Conservation (phyloP, 228 moss, liverwort and hornwort species). For the Sphagnum fallax region DNA sequence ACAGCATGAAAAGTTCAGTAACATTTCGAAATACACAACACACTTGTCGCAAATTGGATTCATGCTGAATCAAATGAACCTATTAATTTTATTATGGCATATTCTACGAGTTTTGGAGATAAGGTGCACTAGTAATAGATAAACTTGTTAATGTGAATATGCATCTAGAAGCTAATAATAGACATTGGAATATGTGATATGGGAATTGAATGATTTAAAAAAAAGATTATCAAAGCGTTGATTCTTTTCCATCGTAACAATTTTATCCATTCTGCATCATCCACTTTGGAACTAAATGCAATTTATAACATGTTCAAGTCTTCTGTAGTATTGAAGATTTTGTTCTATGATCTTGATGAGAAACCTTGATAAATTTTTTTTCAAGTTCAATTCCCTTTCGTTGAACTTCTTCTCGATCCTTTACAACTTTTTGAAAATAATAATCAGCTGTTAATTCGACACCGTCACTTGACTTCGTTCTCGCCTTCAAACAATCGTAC, state of each 20-base stretch:
- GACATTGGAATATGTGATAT: not conserved
- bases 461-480: slow-evolving; percentile 65
- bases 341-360: not conserved
- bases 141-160: not conserved
- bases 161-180: not conserved
- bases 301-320: not conserved
- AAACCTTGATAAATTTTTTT: slow-evolving; percentile 64
- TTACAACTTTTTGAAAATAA: slow-evolving; percentile 47
- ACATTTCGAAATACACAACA: not conserved
- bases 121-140: not conserved
- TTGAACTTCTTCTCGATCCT: slow-evolving; percentile 50
- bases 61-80: not conserved
- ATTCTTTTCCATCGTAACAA: too few relatives aligned
- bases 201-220: too few relatives aligned
- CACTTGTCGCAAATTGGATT: not conserved
- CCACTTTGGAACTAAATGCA: not conserved
- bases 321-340: not conserved
- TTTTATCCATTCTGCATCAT: too few relatives aligned
- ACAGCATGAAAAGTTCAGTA: not conserved
- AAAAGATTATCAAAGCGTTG: too few relatives aligned
- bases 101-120: not conserved
- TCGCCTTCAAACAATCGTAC: slow-evolving; percentile 51
- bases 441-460: slow-evolving; percentile 52
- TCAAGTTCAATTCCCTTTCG: slow-evolving; percentile 48
- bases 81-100: not conserved